These are phyloP conservation scores for Sporothrix luriei DNA, from an alignment of 2,329 filamentous ascomycete species.

Conservation along the genomic window DNA sequence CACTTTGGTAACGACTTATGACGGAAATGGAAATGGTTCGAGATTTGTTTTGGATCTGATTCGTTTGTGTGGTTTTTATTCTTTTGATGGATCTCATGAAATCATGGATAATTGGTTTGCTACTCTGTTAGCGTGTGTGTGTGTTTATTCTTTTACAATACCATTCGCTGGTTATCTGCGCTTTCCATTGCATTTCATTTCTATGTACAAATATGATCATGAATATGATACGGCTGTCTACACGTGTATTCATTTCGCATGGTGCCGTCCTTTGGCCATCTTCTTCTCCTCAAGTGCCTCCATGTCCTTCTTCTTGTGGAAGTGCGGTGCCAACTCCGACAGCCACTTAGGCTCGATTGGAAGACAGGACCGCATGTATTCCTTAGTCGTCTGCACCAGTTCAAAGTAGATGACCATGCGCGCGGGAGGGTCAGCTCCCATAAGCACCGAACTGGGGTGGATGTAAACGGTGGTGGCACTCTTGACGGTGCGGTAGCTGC, in stretches of 20 bases:
- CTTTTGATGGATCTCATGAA: neutral
- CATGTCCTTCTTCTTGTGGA: conserved; percentile 87
- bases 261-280: conserved; percentile 42
- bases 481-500: conserved; percentile 89
- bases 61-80: too few species aligned
- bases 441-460: conserved; percentile 84
- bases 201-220: neutral
- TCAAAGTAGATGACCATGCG: conserved; percentile 89
- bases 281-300: conserved; percentile 82
- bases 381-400: conserved; percentile 78
- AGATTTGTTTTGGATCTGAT: neutral
- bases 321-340: conserved; percentile 88
- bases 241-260: conserved; percentile 3
- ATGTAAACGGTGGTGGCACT: conserved; percentile 85
- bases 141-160: neutral
- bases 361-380: conserved; percentile 89
- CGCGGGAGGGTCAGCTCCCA: conserved; percentile 71
- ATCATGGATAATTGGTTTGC: too few species aligned
- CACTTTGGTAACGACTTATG: conserved; percentile 7
- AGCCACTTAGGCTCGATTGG: conserved; percentile 85
- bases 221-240: neutral
- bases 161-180: neutral
- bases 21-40: neutral
- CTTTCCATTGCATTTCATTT: neutral
- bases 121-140: too few species aligned